Evolutionary conservation across 2,329 filamentous ascomycete genomes (phyloP).

Genomic region (Pseudodiploospora longispora): DNA sequence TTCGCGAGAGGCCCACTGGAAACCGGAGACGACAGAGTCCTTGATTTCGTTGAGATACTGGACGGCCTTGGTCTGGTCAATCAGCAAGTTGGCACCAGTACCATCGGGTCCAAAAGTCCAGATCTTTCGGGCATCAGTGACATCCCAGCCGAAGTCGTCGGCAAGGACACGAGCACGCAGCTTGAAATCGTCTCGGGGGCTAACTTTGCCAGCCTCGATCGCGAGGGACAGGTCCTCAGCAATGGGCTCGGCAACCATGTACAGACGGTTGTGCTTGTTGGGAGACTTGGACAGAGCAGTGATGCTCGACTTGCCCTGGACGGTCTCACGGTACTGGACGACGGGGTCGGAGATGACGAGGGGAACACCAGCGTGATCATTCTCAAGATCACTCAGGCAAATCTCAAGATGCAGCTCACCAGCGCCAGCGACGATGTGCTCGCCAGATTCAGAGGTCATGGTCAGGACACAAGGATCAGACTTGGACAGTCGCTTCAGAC

Average conservation of each 20-base stretch:
- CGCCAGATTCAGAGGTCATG: conserved; percentile 81
- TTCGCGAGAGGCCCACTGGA: conserved; percentile 99
- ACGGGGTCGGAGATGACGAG: conserved; percentile 97
- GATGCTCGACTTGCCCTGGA: conserved; percentile 76
- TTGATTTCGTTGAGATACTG: conserved; percentile 99
- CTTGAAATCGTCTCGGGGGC: conserved; percentile 98
- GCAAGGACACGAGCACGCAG: conserved; percentile 89
- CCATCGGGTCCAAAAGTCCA: conserved; percentile 99
- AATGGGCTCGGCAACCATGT: conserved; percentile 86
- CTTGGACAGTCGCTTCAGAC: conserved; percentile 99
- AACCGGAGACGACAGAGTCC: conserved; percentile 98
- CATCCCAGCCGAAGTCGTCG: conserved; percentile 97
- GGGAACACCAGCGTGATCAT: conserved; percentile 97
- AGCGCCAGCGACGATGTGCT: conserved; percentile 98
- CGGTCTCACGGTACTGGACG: conserved; percentile 97
- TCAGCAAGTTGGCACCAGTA: conserved; percentile 92
- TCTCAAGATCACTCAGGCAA: conserved; percentile 99
- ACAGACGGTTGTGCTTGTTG: conserved; percentile 99
- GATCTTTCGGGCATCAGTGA: conserved; percentile 99
- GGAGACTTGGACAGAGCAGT: conserved; percentile 98
- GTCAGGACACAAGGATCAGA: conserved; percentile 98
- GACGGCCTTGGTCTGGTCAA: conserved; percentile 99
- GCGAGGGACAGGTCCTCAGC: conserved; percentile 83
- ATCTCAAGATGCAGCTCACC: conserved; percentile 99
- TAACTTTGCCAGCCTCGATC: conserved; percentile 89